A percentile compares a stretch with the other conserved stretches of the same genome.
Evolutionary conservation across 805 yeast genomes (phyloP).

Genomic region (Millerago galiae): DNA sequence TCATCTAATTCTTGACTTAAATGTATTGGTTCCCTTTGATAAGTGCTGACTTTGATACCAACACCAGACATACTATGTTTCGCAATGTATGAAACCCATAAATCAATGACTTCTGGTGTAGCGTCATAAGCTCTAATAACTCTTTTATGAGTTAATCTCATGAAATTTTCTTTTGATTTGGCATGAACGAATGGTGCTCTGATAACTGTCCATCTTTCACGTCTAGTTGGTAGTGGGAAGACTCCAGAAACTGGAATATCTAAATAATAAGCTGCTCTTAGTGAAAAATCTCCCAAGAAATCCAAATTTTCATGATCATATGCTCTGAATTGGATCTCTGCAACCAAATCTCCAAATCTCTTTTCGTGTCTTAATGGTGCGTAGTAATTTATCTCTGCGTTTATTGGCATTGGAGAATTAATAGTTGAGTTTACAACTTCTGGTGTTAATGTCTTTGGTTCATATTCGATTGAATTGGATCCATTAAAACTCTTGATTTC

Average conservation of each 20-base stretch:
- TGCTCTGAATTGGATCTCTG: conserved; percentile 69
- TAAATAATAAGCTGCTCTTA: conserved; percentile 84
- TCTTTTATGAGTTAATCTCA: conserved; percentile 78
- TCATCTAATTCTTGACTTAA: conserved; percentile 34
- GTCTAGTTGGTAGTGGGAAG: conserved; percentile 57
- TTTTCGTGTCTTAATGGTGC: conserved; percentile 69
- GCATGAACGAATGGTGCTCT: conserved; percentile 93
- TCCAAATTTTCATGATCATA: conserved; percentile 65
- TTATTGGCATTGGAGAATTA: conserved; percentile 68
- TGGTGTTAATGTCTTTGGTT: conserved; percentile 32
- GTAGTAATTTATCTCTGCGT: conserved; percentile 73
- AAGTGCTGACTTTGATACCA: conserved; percentile 71
- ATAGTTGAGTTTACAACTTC: conserved; percentile 29
- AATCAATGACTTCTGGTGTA: conserved; percentile 75
- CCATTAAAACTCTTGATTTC: conserved; percentile 6
- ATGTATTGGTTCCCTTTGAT: conserved; percentile 43
- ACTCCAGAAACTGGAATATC: conserved; percentile 84
- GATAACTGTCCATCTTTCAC: conserved; percentile 90
- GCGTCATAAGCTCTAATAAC: conserved; percentile 75
- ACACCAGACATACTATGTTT: conserved; percentile 78
- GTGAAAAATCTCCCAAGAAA: conserved; percentile 76
- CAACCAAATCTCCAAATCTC: conserved; percentile 69
- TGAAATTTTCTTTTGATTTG: conserved; percentile 89
- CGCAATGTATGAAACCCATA: conserved; percentile 70
- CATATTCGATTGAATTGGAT: conserved; percentile 23